Conservation (phyloP, 345 rosid genomes). For the Xanthoceras sorbifolium region DNA sequence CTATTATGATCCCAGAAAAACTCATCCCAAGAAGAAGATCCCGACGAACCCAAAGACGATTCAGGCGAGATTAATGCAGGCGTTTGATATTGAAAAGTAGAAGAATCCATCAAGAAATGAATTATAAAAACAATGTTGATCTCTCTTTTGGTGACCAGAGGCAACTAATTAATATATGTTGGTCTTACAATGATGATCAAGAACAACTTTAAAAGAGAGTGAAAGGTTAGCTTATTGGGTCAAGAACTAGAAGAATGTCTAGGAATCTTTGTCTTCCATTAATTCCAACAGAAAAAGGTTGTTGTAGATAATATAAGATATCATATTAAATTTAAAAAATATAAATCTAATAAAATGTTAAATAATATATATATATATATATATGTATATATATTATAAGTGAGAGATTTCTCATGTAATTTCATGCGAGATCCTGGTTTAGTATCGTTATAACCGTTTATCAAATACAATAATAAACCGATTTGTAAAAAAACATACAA, state of each 20-base stretch:
- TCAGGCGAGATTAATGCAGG: slow-evolving; percentile 29
- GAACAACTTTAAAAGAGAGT: no score
- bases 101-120: slow-evolving; percentile 29
- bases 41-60: slow-evolving; percentile 37
- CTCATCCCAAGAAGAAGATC: slow-evolving; percentile 43
- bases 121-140: background rate
- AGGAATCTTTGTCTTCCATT: background rate
- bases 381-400: no score
- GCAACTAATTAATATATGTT: background rate
- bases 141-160: no score
- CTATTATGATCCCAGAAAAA: slow-evolving; percentile 28
- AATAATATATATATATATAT: no score
- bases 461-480: no score
- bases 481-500: no score
- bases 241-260: background rate
- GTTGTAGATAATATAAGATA: background rate
- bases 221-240: background rate
- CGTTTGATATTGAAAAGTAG: slow-evolving; percentile 21
- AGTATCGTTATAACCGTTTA: no score
- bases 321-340: no score
- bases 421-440: no score
- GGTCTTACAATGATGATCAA: background rate
- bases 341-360: no score
- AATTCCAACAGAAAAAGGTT: background rate
- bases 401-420: no score